Conservation (phyloP, 148 eudicot species). For the Rhododendron kiyosumense region DNA sequence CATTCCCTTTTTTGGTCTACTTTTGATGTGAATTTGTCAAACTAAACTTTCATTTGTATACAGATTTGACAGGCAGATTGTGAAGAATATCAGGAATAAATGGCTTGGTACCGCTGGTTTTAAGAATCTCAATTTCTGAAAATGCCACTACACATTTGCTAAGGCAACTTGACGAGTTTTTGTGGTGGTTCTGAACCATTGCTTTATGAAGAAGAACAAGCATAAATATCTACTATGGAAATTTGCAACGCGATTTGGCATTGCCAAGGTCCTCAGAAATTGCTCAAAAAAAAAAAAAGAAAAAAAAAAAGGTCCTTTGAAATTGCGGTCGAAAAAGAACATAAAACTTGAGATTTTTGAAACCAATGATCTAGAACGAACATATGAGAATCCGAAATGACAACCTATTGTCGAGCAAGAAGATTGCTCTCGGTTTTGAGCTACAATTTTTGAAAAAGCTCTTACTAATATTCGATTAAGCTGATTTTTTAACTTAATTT, state of each 20-base stretch:
- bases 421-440: background rate
- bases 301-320: background rate
- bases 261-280: background rate
- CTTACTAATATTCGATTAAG: background rate
- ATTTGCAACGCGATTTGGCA: background rate
- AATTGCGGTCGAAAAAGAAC: background rate
- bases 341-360: background rate
- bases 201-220: background rate
- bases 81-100: background rate
- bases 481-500: too few relatives aligned
- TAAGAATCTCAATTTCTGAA: background rate
- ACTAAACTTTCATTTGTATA: too few relatives aligned
- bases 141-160: background rate
- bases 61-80: background rate
- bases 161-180: background rate
- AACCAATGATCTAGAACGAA: background rate
- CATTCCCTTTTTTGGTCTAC: too few relatives aligned
- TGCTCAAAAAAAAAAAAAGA: too few relatives aligned
- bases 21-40: too few relatives aligned
- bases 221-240: background rate
- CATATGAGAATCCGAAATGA: background rate
- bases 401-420: background rate
- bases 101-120: background rate
- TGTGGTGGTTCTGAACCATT: background rate
- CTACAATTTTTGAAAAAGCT: background rate